Conservation (phyloP, 179 eudicot species). For the Heliamphora pulchella region DNA sequence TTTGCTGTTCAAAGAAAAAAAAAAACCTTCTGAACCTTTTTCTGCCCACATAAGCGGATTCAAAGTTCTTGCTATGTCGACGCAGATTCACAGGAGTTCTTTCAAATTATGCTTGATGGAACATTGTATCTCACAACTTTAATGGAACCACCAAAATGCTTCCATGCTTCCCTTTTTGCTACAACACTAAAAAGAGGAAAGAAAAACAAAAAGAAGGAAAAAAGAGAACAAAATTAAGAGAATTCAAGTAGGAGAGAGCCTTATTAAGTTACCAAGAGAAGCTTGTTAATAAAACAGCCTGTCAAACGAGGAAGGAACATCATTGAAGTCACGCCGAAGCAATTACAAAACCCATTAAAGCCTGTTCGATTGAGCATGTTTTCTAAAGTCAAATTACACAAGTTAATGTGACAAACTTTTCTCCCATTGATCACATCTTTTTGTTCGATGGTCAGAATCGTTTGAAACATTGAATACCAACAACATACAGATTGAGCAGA, state of each 20-base stretch:
- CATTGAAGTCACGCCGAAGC: neutral
- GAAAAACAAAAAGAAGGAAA: too few species aligned
- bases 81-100: too few species aligned
- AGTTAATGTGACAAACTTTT: conserved; percentile 14
- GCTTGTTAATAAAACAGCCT: conserved; percentile 6
- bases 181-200: too few species aligned
- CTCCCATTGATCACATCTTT: conserved; percentile 11
- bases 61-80: too few species aligned
- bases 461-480: neutral
- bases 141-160: too few species aligned
- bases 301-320: conserved; percentile 5
- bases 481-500: neutral
- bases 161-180: too few species aligned
- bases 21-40: too few species aligned
- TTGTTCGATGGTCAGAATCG: neutral
- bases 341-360: conserved; percentile 10
- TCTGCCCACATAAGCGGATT: too few species aligned
- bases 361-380: conserved; percentile 4
- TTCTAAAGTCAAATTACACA: conserved; percentile 12
- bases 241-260: conserved; percentile 5
- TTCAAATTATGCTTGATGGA: too few species aligned
- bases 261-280: conserved; percentile 14
- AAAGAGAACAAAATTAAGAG: too few species aligned
- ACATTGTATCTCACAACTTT: too few species aligned
- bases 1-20: too few species aligned